Evolutionary conservation across 2,329 filamentous ascomycete genomes (phyloP).

Genomic region (Apiospora aurea): DNA sequence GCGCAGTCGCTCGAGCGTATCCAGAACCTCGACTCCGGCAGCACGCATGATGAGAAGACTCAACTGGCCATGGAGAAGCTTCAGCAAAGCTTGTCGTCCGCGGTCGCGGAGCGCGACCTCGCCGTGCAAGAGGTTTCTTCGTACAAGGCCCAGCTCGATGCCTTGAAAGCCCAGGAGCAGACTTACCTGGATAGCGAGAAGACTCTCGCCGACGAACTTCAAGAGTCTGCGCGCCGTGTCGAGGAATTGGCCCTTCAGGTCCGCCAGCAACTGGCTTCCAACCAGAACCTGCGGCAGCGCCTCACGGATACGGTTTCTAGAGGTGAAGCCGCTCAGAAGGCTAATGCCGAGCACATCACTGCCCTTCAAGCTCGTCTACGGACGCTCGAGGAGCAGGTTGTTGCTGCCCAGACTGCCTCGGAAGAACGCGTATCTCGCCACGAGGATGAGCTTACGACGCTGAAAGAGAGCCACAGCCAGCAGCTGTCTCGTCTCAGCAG

Average conservation of each 20-base stretch:
- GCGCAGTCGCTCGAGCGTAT: conserved; percentile 70
- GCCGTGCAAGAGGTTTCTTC: conserved; percentile 69
- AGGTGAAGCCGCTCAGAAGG: conserved; percentile 82
- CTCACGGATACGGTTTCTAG: conserved; percentile 81
- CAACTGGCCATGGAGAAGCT: conserved; percentile 69
- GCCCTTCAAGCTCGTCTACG: conserved; percentile 83
- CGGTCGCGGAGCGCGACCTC: conserved; percentile 76
- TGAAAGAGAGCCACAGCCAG: conserved; percentile 79
- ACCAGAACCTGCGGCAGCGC: conserved; percentile 76
- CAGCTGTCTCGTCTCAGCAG: conserved; percentile 79
- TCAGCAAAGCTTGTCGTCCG: conserved; percentile 71
- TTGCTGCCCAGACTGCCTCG: conserved; percentile 82
- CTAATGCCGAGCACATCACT: conserved; percentile 83
- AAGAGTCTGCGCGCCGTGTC: conserved; percentile 76
- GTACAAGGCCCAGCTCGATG: conserved; percentile 67
- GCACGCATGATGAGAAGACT: conserved; percentile 63
- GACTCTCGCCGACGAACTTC: conserved; percentile 72
- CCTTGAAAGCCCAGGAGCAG: conserved; percentile 63
- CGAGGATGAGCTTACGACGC: conserved; percentile 80
- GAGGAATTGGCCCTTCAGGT: conserved; percentile 83
- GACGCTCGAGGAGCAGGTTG: conserved; percentile 81
- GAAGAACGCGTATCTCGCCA: conserved; percentile 85
- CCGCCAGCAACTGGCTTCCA: conserved; percentile 79
- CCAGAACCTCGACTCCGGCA: conserved; percentile 64
- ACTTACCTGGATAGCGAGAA: conserved; percentile 65